These are phyloP conservation scores for Silene latifolia DNA, from an alignment of 148 eudicot genomes.

Conservation along the genomic window DNA sequence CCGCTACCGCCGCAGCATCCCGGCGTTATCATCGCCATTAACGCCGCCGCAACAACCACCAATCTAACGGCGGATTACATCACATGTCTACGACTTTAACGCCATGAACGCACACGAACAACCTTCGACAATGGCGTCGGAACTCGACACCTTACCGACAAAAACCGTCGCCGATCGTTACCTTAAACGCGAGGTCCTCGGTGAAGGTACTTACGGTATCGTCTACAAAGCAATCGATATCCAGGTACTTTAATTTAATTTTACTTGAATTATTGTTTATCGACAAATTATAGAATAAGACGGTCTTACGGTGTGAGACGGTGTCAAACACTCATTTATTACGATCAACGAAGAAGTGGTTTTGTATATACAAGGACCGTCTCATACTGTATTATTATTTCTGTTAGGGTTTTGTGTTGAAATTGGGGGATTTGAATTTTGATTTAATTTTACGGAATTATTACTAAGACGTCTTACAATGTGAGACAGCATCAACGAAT, in stretches of 20 bases:
- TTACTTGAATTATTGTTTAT: neutral
- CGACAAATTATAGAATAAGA: too few relatives aligned
- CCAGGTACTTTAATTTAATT: conserved; percentile 42
- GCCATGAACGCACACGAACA: conserved; percentile 8
- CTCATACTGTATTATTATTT: neutral
- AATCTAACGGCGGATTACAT: neutral
- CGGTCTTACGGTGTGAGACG: too few relatives aligned
- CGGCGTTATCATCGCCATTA: neutral
- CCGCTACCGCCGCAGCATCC: neutral
- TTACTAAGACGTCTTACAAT: too few relatives aligned
- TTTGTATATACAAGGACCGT: too few relatives aligned
- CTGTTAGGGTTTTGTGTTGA: neutral
- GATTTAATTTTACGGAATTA: neutral
- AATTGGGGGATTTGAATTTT: neutral
- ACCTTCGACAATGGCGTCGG: conserved; percentile 26
- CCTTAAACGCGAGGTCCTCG: conserved; percentile 80
- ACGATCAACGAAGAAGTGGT: too few relatives aligned
- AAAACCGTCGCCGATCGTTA: conserved; percentile 91
- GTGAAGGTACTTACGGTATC: conserved; percentile 96
- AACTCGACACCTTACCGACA: conserved; percentile 34
- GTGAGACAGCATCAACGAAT: too few relatives aligned
- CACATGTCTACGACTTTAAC: neutral
- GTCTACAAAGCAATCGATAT: conserved; percentile 93
- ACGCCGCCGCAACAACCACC: neutral
- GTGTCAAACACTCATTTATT: too few relatives aligned